Evolutionary conservation across 306 rosid species (phyloP).

Genomic region (Vachellia collinsii): DNA sequence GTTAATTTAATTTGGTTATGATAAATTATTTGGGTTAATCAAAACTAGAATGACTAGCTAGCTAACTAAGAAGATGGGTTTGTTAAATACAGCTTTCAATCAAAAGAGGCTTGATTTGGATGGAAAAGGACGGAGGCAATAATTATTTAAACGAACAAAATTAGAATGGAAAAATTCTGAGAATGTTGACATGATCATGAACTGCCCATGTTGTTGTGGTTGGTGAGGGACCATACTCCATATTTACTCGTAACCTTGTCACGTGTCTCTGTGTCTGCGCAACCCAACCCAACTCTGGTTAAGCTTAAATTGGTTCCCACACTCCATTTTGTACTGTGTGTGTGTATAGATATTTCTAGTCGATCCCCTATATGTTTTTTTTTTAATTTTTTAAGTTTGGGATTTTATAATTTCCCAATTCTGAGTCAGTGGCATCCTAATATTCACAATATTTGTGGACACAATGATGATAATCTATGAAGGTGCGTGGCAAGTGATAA

Average conservation of each 20-base stretch:
- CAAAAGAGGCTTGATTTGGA: conserved; percentile 34
- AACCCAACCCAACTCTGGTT: background rate
- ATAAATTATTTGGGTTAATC: background rate
- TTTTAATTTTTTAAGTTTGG: background rate
- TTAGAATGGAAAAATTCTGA: background rate
- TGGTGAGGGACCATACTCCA: background rate
- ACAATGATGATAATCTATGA: background rate
- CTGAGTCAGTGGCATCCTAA: background rate
- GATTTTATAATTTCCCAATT: background rate
- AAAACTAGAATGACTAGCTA: conserved; percentile 32
- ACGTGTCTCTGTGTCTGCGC: background rate
- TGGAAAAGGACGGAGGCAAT: background rate
- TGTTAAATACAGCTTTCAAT: conserved; percentile 46
- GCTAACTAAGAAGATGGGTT: background rate
- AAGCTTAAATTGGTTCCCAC: background rate
- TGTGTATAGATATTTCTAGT: background rate
- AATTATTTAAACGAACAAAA: background rate
- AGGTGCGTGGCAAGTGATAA: background rate
- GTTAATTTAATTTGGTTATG: background rate
- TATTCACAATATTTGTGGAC: background rate
- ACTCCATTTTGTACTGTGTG: background rate
- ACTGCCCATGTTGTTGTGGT: background rate
- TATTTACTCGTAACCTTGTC: background rate
- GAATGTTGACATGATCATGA: conserved; percentile 2
- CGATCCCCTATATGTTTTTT: background rate